Evolutionary conservation across 2,329 filamentous ascomycete species (phyloP).

Genomic region (Erysiphe neolycopersici): DNA sequence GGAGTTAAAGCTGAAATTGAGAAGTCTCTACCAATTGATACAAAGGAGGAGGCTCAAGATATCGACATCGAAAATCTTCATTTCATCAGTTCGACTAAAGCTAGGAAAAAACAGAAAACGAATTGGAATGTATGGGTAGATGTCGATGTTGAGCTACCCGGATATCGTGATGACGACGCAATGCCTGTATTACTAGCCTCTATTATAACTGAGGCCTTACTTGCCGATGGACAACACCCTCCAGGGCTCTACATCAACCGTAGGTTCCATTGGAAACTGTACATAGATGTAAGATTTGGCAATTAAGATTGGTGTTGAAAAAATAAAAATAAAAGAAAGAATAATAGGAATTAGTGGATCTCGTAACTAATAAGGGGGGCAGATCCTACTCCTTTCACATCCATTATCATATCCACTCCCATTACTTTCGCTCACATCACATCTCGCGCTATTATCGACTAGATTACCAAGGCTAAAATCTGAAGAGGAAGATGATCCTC

Average conservation of each 20-base stretch:
- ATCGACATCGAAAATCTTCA: conserved; percentile 3
- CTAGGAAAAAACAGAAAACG: conserved; percentile 12
- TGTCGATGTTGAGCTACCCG: conserved; percentile 74
- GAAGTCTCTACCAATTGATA: conserved; percentile 23
- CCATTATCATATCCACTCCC: conserved; percentile 82
- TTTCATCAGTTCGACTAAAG: neutral
- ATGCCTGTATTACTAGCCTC: conserved; percentile 64
- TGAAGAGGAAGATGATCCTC: conserved; percentile 77
- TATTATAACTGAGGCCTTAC: conserved; percentile 70
- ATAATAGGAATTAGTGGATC: conserved; percentile 1
- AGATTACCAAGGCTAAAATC: conserved; percentile 65
- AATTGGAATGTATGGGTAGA: conserved; percentile 53
- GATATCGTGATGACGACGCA: conserved; percentile 71
- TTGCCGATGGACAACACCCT: conserved; percentile 41
- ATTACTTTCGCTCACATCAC: conserved; percentile 72
- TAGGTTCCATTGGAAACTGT: conserved; percentile 89
- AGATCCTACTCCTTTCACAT: conserved; percentile 85
- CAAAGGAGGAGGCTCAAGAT: conserved; percentile 2
- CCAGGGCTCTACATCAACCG: conserved; percentile 63
- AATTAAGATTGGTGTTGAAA: neutral
- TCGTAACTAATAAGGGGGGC: neutral
- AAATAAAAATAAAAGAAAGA: neutral
- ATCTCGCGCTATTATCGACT: conserved; percentile 74
- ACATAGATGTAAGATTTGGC: conserved; percentile 49
- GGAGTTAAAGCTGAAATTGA: conserved; percentile 91